Base-by-base conservation (phyloP, 2,329 filamentous ascomycete species). In the Monosporascus sp. region DNA sequence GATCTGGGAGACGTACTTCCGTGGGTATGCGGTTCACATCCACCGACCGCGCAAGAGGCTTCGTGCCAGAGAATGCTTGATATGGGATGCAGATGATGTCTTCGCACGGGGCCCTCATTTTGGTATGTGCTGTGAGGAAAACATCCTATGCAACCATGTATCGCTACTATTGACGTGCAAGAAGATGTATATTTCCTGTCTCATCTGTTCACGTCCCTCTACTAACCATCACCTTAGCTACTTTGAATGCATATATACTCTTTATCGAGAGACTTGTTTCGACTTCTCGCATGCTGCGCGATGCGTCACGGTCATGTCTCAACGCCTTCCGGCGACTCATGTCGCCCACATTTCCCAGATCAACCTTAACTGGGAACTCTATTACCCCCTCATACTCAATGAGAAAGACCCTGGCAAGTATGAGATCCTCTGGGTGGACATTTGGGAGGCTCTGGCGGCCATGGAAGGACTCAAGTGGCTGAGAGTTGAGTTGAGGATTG, bases 401-500 rank as follows among this genome's bases (percentile, higher is more conserved):
- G 16, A 11, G 16, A 51, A 51, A 49, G 16, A 47, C 7, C 24
- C 24, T 31, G 37, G 51, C 20, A 50, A 48, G 41, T 4, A 46
- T 17, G 54, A 52, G 41, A 45, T 37, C 16, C n/a, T 59, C 26
- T 57, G 56, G 56, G 37, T 52, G 14, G 36, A 40, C 14, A 50
- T 52, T 20, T 59, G 56, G 56, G 37, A 53, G 19, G 54, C 52
- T 24, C 48, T 59, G 34, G 52, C 55, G 20, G 50, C 55, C 11
- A 55, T 59, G 55, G 46, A 57, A 50, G 52, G 56, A 48, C 56
- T 59, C 36, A 22, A 52, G 50, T 59, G 55, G 56, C 52, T 59
- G 49, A 59, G 50, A 49, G 27, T 57, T 44, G 52, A 52, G n/a
- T 24, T 58, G 40, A 50, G 24, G 40, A 24, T 55, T 45, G 22